Evolutionary conservation across 2,329 filamentous ascomycete genomes (phyloP), one percentile per base, ranked within the genome.

Genomic region (Pyrenochaeta sp.): DNA sequence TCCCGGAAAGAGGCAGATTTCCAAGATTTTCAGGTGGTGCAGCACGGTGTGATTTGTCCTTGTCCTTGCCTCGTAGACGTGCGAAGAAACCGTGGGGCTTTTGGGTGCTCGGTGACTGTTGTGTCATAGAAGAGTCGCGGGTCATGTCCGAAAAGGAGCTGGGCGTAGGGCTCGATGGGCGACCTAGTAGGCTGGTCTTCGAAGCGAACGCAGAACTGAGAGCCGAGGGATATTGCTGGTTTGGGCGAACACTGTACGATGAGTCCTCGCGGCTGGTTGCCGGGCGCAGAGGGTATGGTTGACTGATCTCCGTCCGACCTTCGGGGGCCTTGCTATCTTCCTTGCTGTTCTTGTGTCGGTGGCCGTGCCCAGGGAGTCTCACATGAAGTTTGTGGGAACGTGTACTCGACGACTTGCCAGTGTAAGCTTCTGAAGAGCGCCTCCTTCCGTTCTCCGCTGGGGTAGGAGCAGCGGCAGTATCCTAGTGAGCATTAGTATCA

Each of bases 131-230:
- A 44, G 49, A 48, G 61, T 72, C 79, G 63, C 67, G 78, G 66
- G 72, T 81, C 71, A 75, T 74, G 15, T 76, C 80, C 63, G 87
- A 90, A 57, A 81, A 82, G 28, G 82, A 77, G 69, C 89, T 94
- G 6, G 91, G 88, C 1, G 90, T 89, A 18, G 92, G 90, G 70
- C 92, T 96, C 48, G 88, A 83, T 9, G 89, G 85, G 54, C 91
- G 86, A 55, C 75, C 81, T 67, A 78, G 72, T 23, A 81, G 69
- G 15, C 70, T 76, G 6, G 74, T 74, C 10, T 74, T 72, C 20
- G 79, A 81, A 32, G 72, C 76, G 61, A 81, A 76, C 9, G 78
- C 75, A 11, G 78, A 78, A 46, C 67, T 71, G 48, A 76, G 67
- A 10, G 72, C 64, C 3, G 72, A 74, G 9, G 74, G 72, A 27